These are phyloP conservation scores for Candida albicans DNA, from an alignment of 1,139 yeast genomes.

Conservation along the genomic window DNA sequence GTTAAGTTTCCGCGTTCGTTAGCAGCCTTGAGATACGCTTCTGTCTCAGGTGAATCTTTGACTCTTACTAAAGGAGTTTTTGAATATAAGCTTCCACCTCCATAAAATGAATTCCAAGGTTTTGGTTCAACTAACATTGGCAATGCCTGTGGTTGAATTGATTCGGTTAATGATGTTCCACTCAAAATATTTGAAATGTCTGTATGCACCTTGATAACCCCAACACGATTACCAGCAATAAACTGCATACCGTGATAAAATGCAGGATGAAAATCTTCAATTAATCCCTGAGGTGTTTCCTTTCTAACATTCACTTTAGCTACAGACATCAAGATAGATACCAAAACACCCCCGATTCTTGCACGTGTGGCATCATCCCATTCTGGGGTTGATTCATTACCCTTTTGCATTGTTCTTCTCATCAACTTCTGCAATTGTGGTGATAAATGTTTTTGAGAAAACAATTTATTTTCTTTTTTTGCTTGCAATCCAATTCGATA, in stretches of 20 bases:
- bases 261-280: constrained; percentile 82
- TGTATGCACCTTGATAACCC: constrained; percentile 77
- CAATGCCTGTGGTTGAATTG: constrained; percentile 81
- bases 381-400: constrained; percentile 21
- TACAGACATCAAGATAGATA: constrained; percentile 73
- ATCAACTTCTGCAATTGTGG: constrained; percentile 45
- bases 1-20: constrained; percentile 66
- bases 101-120: constrained; percentile 79
- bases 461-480: constrained; percentile 55
- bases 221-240: constrained; percentile 74
- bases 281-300: constrained; percentile 71
- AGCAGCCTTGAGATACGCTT: constrained; percentile 85
- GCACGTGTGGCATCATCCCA: constrained; percentile 63
- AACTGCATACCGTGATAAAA: constrained; percentile 87
- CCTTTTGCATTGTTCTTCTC: constrained; percentile 20
- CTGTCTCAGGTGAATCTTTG: constrained; percentile 85
- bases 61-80: constrained; percentile 65
- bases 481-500: constrained; percentile 67
- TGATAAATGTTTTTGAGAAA: constrained; percentile 32
- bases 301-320: constrained; percentile 81
- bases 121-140: constrained; percentile 93
- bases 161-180: constrained; percentile 62
- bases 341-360: constrained; percentile 77
- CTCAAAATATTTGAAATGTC: constrained; percentile 65
- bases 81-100: constrained; percentile 80